Base-by-base conservation (phyloP, 805 yeast species). In the Hagleromyces aurorensis region DNA sequence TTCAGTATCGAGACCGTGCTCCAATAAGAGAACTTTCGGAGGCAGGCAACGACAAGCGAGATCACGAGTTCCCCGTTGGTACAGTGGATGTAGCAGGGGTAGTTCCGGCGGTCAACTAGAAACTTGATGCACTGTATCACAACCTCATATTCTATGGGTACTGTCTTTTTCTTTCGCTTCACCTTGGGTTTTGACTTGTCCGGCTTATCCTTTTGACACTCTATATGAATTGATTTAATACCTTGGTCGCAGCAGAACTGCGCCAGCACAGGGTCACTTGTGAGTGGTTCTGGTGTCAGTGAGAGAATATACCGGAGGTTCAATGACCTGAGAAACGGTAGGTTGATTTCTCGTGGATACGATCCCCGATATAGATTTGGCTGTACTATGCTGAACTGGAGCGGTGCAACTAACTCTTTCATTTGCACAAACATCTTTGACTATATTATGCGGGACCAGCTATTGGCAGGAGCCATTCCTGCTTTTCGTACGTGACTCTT, bases 41-140 rank as follows among this genome's bases (percentile, higher is more conserved):
- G 59, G 51, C 96, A 86, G 4, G 96, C 97, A 14, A 89, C 70
- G 1, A 84, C 74, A 25, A 91, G 61, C 14, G 89, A 73, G 0
- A 94, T 83, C 2, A 83, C 79, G 40, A 84, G 86, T 7, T 94
- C 86, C 0, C 96, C 97, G 49, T 85, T 87, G 15, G 77, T 60
- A 54, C 97, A 89, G 55, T 89, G 96, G 4, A 89, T 53, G 50
- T 81, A 87, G 2, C 80, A 62, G 1, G 96, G 95, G 7, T 77
- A 70, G 40, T 66, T 60, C 12, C 69, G 67, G 14, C 64, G 60
- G 46, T 79, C 74, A 9, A 79, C 62, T 36, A 86, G 61, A 21
- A 72, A 58, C 36, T 71, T 72, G n/a, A 89, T 55, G 1, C 79
- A 78, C 27, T 65, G 60, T 1, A 68, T 52, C 0, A 80, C 80